Base-by-base conservation (phyloP, 208 protist genomes). In the Trypanosoma brucei region DNA sequence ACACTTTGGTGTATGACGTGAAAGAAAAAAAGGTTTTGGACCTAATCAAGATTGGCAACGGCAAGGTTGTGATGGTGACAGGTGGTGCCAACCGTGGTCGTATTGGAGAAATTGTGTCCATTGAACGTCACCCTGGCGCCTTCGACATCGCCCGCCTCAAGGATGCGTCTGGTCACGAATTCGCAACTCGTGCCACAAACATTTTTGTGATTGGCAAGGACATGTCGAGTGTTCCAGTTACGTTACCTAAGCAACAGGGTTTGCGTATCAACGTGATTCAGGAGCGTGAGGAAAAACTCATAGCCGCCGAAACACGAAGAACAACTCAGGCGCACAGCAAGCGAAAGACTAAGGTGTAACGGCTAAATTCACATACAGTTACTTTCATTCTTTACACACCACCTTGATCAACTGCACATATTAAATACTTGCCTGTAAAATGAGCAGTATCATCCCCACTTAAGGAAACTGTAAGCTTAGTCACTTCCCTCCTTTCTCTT, bases 171-270 rank as follows among this genome's bases (percentile, higher is more conserved):
- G 84, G 85, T 59, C 81, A 98, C 72, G 86, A 86, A 53, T 99
- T 99, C 78, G 96, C 98, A 70, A 99, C 99, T 49, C 97, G 98
- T 68, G 46, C 92, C n/a, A 56, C 56, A 57, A 99, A 99, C 91
- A 94, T 99, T 50, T 99, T 99, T 78, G 94, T 99, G 68, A 97
- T 99, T 69, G 98, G 98, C 67, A 91, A 98, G 74, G 86, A 86
- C 70, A 83, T 86, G 58, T 79, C 88, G 68, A 81, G 76, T 39
- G 69, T 97, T 42, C 76, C 88, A 39, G 85, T 99, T 50, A 93
- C 94, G 5, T 82, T 99, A 45, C 98, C 98, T 59, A 95, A 93
- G 70, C 79, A 87, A 65, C 94, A 98, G 78, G 98, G 98, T 85
- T 71, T 99, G 50, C 80, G 83, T 65, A 86, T 91, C 60, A 86